phyloP scores from a whole-genome alignment of 164 flowering plant genomes.

The Magnolia officinalis region DNA sequence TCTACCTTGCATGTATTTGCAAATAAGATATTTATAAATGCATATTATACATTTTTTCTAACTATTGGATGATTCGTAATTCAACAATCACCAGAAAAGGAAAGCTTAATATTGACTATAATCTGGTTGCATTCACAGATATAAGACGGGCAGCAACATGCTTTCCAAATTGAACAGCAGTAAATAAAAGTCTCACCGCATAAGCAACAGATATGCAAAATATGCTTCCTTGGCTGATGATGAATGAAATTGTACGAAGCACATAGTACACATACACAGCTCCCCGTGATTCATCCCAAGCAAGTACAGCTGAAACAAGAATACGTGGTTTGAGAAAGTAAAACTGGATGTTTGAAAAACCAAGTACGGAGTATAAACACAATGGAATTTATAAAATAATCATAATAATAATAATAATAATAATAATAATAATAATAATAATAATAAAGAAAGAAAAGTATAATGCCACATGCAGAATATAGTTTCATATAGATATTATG shows the following conservation, averaged over 20 bases:
- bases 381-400: no score
- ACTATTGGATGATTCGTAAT: background rate
- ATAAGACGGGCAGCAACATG: background rate
- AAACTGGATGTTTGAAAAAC: no score
- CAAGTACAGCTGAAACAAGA: conserved; percentile 63
- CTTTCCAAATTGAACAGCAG: background rate
- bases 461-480: background rate
- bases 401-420: no score
- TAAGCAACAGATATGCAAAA: conserved; percentile 89
- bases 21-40: background rate
- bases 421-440: no score
- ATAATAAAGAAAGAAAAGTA: no score
- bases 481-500: background rate
- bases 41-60: background rate
- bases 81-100: background rate
- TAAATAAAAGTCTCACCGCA: conserved; percentile 42
- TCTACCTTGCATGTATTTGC: background rate
- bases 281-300: conserved; percentile 49
- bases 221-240: conserved; percentile 88
- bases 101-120: background rate
- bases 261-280: conserved; percentile 77
- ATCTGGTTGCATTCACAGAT: background rate
- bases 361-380: background rate
- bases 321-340: background rate
- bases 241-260: conserved; percentile 67